Base-by-base conservation (phyloP, 768 basidiomycete species). In the Suillus occidentalis region DNA sequence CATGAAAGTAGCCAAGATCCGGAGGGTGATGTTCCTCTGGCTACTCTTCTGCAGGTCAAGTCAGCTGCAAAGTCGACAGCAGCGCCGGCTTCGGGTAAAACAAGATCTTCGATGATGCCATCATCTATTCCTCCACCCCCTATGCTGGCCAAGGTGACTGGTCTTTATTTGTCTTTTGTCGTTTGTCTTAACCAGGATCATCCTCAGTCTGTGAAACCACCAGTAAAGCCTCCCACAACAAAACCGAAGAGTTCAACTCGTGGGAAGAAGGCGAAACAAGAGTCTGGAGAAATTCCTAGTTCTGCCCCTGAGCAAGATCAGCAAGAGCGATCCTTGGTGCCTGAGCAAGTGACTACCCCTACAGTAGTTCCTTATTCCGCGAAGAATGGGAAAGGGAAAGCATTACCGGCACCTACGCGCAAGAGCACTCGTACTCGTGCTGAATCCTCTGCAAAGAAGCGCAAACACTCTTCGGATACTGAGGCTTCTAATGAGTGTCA, bases 301-400 rank as follows among this genome's bases (percentile, higher is more conserved):
- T 90, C 89, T 20, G 76, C 85, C 52, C 87, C 88, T 4, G 82
- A 84, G 45, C 84, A 88, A 70, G 85, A 86, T 50, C 69, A 72
- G 40, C 69, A 68, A 18, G 52, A 39, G 20, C 65, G 70, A n/a
- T 34, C 64, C 7, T 56, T 45, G 13, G 62, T 68, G 52, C 61
- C 61, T 40, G 63, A 18, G 39, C 66, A 65, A 43, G 61, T 60
- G 43, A 70, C 65, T 55, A 47, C 61, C 1, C 64, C 50, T 4
- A 36, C 56, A 28, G 59, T 59, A 20, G 64, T 61, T 25, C 22
- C 61, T 12, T 60, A 28, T 36, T 47, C 66, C 61, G 52, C 60
- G 20, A 70, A 66, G 63, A 36, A 60, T 6, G 6, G 14, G 37
- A 63, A 63, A 55, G 37, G 55, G 36, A 58, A 45, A 10, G 37